A percentile compares a stretch with the other conserved stretches of the same genome.
Conservation (phyloP, 2,329 filamentous ascomycete genomes). For the Periglandula ipomoeae region DNA sequence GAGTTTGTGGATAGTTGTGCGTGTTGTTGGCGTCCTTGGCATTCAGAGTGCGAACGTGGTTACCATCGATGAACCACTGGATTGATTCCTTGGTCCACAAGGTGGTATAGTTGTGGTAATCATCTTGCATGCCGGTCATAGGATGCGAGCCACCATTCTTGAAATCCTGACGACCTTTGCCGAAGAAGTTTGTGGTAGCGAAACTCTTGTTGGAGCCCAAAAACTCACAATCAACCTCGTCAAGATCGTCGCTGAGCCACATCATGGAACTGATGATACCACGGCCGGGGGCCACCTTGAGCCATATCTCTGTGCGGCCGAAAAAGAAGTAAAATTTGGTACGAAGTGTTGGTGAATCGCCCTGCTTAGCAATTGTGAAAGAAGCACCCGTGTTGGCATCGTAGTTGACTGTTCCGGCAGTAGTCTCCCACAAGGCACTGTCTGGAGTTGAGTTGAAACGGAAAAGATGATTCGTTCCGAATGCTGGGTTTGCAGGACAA, state of each 20-base stretch:
- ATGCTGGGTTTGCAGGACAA: conserved; percentile 63
- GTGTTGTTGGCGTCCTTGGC: conserved; percentile 53
- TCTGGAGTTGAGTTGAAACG: conserved; percentile 55
- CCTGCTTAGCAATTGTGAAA: conserved; percentile 61
- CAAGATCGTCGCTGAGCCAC: conserved; percentile 72
- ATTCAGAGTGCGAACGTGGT: conserved; percentile 52
- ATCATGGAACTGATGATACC: conserved; percentile 80
- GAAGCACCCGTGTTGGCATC: conserved; percentile 52
- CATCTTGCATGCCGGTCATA: conserved; percentile 44
- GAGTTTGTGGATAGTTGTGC: conserved; percentile 64
- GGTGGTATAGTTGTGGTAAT: conserved; percentile 68
- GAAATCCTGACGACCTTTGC: conserved; percentile 59
- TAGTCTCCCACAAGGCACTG: conserved; percentile 57
- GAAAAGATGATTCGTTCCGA: conserved; percentile 55
- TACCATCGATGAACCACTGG: conserved; percentile 62
- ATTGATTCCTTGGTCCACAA: conserved; percentile 61
- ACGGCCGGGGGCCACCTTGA: conserved; percentile 65
- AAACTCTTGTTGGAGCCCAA: conserved; percentile 55
- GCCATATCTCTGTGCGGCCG: conserved; percentile 65
- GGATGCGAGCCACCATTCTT: conserved; percentile 53
- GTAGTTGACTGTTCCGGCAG: conserved; percentile 56
- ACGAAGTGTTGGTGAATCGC: conserved; percentile 70
- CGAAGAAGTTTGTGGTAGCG: conserved; percentile 69
- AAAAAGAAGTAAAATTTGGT: conserved; percentile 82
- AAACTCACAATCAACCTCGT: conserved; percentile 85